A percentile compares a stretch with the other conserved stretches of the same genome.
These are phyloP conservation scores for Talaromyces sp. DNA, from an alignment of 2,329 filamentous ascomycete genomes.

Conservation along the genomic window DNA sequence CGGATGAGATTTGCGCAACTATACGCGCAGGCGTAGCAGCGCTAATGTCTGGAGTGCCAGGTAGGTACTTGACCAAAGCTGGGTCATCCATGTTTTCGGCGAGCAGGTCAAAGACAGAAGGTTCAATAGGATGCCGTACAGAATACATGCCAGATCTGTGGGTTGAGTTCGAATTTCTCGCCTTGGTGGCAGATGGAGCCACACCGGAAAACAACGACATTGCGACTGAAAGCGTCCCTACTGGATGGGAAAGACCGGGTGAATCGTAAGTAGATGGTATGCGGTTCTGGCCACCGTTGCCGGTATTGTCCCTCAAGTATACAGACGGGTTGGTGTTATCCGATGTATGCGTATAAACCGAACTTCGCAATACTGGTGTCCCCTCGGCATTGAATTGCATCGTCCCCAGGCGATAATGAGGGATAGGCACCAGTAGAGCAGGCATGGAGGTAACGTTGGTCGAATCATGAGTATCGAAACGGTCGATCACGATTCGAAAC, in stretches of 20 bases:
- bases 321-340: slow-evolving; percentile 68
- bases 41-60: slow-evolving; percentile 68
- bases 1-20: slow-evolving; percentile 93
- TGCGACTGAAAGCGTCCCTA: slow-evolving; percentile 33
- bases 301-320: slow-evolving; percentile 44
- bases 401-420: slow-evolving; percentile 77
- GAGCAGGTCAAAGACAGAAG: slow-evolving; percentile 72
- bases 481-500: slow-evolving; percentile 77
- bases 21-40: slow-evolving; percentile 88
- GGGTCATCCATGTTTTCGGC: slow-evolving; percentile 79
- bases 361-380: slow-evolving; percentile 73
- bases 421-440: slow-evolving; percentile 71
- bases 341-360: slow-evolving; percentile 68
- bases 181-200: slow-evolving; percentile 30
- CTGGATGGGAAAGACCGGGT: slow-evolving; percentile 25
- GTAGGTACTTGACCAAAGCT: slow-evolving; percentile 76
- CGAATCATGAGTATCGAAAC: slow-evolving; percentile 59
- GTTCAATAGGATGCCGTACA: slow-evolving; percentile 61
- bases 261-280: slow-evolving; percentile 26
- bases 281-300: slow-evolving; percentile 23
- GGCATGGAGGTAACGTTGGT: slow-evolving; percentile 56
- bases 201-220: slow-evolving; percentile 37
- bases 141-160: slow-evolving; percentile 43
- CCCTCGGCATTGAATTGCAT: slow-evolving; percentile 75
- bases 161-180: slow-evolving; percentile 31